phyloP scores from a whole-genome alignment of 345 rosid genomes.

The Salix udensis region DNA sequence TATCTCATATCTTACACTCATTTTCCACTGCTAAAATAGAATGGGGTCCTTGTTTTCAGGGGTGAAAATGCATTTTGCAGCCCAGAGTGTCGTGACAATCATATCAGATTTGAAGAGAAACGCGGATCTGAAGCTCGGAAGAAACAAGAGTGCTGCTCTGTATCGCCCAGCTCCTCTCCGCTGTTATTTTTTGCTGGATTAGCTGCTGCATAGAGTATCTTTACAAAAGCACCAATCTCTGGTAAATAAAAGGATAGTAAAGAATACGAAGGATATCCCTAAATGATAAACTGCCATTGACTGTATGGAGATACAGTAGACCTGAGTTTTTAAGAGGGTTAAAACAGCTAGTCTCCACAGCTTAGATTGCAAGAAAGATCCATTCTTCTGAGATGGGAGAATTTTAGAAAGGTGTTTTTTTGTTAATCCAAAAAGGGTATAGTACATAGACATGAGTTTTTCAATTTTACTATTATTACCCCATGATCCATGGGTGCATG shows the following conservation, averaged over 20 bases:
- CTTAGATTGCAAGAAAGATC: background rate
- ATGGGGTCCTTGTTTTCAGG: background rate
- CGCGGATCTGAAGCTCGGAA: background rate
- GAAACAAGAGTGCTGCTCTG: background rate
- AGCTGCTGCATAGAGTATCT: constrained; percentile 1
- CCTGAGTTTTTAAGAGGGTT: background rate
- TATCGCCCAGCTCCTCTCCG: background rate
- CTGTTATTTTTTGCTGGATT: background rate
- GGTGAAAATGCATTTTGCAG: background rate
- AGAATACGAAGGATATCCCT: background rate
- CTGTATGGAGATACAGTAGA: background rate
- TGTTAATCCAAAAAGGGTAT: background rate
- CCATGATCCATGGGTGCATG: background rate
- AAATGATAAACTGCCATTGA: background rate
- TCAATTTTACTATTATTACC: background rate
- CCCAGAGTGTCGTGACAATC: background rate
- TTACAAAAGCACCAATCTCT: background rate
- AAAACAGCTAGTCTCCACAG: background rate
- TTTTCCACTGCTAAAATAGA: background rate
- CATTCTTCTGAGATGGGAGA: background rate
- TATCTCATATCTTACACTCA: background rate
- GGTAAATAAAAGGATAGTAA: background rate
- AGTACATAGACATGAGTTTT: background rate
- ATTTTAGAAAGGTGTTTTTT: background rate
- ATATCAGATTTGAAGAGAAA: background rate